phyloP scores from a whole-genome alignment of 2,329 filamentous ascomycete species.

The Claviceps citrina region DNA sequence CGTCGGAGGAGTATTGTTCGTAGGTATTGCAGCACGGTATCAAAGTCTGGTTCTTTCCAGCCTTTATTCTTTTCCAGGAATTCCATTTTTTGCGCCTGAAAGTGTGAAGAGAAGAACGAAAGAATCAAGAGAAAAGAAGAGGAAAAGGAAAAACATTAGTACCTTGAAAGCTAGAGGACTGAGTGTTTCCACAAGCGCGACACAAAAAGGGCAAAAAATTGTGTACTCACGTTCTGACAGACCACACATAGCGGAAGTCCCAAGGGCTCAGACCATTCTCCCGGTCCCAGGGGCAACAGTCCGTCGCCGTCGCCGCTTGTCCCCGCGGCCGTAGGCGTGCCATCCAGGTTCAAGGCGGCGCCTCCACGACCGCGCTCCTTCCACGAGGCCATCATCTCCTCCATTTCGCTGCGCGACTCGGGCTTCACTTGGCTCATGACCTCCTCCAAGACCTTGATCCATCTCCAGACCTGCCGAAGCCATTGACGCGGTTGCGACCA shows the following conservation, averaged over 20 bases:
- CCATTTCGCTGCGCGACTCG: constrained; percentile 68
- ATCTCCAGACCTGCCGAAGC: constrained; percentile 75
- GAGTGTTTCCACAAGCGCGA: background rate
- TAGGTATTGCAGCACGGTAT: constrained; percentile 85
- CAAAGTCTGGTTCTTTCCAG: constrained; percentile 95
- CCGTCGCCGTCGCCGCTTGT: constrained; percentile 44
- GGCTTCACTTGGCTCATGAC: constrained; percentile 59
- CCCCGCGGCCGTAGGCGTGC: constrained; percentile 39
- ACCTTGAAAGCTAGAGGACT: background rate
- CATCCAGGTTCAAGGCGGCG: constrained; percentile 46
- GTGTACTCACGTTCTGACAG: constrained; percentile 69
- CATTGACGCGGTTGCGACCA: constrained; percentile 91
- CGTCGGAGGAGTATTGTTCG: constrained; percentile 78
- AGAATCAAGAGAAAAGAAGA: background rate
- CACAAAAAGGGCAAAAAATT: no score
- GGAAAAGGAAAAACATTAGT: background rate
- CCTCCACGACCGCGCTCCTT: constrained; percentile 58
- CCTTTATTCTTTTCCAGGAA: constrained; percentile 73
- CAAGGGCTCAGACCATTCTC: constrained; percentile 84
- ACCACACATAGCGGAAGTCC: constrained; percentile 82
- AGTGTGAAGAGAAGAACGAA: no score
- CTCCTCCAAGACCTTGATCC: constrained; percentile 70
- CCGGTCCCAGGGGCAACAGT: constrained; percentile 64
- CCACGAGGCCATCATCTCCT: constrained; percentile 71
- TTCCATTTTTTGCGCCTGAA: constrained; percentile 74